Conservation (phyloP, 805 yeast species). For the Nakazawaea sp. region DNA sequence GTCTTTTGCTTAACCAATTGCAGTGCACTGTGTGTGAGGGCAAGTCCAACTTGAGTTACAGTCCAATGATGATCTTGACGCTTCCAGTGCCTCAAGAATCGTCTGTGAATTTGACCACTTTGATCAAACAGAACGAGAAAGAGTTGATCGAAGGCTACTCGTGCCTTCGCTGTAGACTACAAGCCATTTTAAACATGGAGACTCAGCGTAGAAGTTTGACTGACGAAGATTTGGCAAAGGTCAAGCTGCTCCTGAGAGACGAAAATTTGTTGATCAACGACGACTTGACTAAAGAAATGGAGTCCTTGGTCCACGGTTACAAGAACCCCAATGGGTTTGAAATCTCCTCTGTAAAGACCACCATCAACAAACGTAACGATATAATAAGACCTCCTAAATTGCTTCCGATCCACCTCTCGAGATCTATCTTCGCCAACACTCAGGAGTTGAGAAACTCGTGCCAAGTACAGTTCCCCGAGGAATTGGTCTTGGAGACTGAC, state of each 20-base stretch:
- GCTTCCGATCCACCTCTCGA: slow-evolving; percentile 74
- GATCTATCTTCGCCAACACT: slow-evolving; percentile 71
- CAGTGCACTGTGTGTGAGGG: slow-evolving; percentile 63
- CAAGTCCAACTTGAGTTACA: slow-evolving; percentile 48
- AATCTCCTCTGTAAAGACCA: slow-evolving; percentile 44
- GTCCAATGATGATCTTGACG: slow-evolving; percentile 66
- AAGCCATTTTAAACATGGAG: slow-evolving; percentile 27
- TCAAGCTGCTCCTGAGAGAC: slow-evolving; percentile 29
- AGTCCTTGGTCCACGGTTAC: slow-evolving; percentile 40
- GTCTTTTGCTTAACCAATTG: slow-evolving; percentile 59
- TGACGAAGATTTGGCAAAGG: slow-evolving; percentile 28
- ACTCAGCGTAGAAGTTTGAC: slow-evolving; percentile 11
- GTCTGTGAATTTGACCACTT: slow-evolving; percentile 32
- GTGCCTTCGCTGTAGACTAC: slow-evolving; percentile 64
- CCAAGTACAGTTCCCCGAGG: slow-evolving; percentile 58
- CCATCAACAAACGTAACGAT: slow-evolving; percentile 59
- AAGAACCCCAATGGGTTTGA: slow-evolving; percentile 31
- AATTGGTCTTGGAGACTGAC: slow-evolving; percentile 41
- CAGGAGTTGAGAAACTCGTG: slow-evolving; percentile 70
- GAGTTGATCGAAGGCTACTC: slow-evolving; percentile 77
- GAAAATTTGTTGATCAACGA: slow-evolving; percentile 49
- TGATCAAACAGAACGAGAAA: slow-evolving; percentile 49
- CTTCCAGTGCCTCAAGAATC: slow-evolving; percentile 60
- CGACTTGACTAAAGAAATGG: slow-evolving; percentile 49
- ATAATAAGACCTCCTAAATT: slow-evolving; percentile 64